Conservation (phyloP, 495 filamentous ascomycete species). For the Penicillium cinerascens region DNA sequence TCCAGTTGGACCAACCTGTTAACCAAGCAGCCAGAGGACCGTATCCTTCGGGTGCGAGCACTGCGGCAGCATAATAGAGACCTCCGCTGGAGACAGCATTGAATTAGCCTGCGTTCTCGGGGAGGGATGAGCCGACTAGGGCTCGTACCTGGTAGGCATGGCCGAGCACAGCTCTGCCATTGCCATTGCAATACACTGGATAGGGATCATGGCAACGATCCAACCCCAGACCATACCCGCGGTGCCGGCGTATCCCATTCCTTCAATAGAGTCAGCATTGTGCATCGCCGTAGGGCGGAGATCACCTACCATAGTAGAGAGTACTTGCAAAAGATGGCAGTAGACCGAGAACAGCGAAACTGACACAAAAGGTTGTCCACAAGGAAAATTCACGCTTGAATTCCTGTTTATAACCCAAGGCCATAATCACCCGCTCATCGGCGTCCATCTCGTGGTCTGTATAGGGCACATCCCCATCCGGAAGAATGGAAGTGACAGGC, state of each 20-base stretch:
- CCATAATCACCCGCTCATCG: slow-evolving; percentile 67
- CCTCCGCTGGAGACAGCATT: slow-evolving; percentile 51
- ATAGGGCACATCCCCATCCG: slow-evolving; percentile 59
- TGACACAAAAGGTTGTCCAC: slow-evolving; percentile 80
- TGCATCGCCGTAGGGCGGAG: background rate
- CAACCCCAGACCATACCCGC: slow-evolving; percentile 84
- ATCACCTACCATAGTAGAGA: slow-evolving; percentile 58
- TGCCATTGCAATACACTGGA: slow-evolving; percentile 65
- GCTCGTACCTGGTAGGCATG: slow-evolving; percentile 58
- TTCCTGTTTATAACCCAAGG: slow-evolving; percentile 74
- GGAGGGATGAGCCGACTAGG: background rate
- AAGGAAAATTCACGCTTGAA: slow-evolving; percentile 80
- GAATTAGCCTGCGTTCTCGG: slow-evolving; percentile 17
- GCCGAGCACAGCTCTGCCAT: slow-evolving; percentile 67
- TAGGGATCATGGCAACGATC: slow-evolving; percentile 71
- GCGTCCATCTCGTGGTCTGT: slow-evolving; percentile 49
- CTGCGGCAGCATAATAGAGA: slow-evolving; percentile 74
- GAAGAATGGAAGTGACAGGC: slow-evolving; percentile 66
- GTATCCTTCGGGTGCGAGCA: slow-evolving; percentile 72
- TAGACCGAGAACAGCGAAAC: slow-evolving; percentile 71
- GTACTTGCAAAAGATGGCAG: slow-evolving; percentile 74
- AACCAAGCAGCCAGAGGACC: slow-evolving; percentile 74
- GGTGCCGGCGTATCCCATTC: slow-evolving; percentile 78
- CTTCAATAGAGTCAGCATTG: slow-evolving; percentile 13
- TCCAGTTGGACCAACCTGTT: slow-evolving; percentile 75